A percentile compares a stretch with the other conserved stretches of the same genome.
These are phyloP conservation scores for Fusarium metavorans DNA, from an alignment of 2,329 filamentous ascomycete species.

Conservation along the genomic window DNA sequence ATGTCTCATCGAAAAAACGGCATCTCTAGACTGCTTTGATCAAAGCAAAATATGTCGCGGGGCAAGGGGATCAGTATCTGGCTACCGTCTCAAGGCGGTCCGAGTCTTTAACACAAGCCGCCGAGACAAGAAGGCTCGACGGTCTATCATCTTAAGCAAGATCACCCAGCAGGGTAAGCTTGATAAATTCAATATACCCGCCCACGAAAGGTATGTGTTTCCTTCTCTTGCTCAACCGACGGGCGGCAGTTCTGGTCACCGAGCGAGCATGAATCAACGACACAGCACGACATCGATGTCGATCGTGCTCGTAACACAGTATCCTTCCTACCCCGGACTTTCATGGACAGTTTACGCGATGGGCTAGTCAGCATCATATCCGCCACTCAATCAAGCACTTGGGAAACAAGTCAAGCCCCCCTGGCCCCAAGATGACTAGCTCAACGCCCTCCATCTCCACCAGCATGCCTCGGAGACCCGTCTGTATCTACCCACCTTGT, in stretches of 20 bases:
- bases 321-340: background rate
- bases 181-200: background rate
- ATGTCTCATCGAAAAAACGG: conserved; percentile 4
- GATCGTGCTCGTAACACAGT: background rate
- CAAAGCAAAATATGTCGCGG: background rate
- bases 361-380: conserved; percentile 29
- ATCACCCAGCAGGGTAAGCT: background rate
- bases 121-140: conserved; percentile 5
- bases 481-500: background rate
- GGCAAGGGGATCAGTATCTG: conserved; percentile 2
- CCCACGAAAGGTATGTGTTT: background rate
- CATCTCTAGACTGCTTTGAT: conserved; percentile 9
- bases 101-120: conserved; percentile 11
- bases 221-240: background rate
- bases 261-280: background rate
- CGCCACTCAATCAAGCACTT: conserved; percentile 32
- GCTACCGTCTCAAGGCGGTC: conserved; percentile 9
- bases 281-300: background rate
- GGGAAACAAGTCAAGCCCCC: conserved; percentile 3
- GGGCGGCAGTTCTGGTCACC: background rate
- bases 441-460: conserved; percentile 30
- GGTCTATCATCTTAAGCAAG: background rate
- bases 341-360: conserved; percentile 8
- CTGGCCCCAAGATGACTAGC: conserved; percentile 17
- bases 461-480: background rate